These are phyloP conservation scores for Hymenoscyphus infarciens DNA, from an alignment of 2,329 filamentous ascomycete species.

Conservation along the genomic window DNA sequence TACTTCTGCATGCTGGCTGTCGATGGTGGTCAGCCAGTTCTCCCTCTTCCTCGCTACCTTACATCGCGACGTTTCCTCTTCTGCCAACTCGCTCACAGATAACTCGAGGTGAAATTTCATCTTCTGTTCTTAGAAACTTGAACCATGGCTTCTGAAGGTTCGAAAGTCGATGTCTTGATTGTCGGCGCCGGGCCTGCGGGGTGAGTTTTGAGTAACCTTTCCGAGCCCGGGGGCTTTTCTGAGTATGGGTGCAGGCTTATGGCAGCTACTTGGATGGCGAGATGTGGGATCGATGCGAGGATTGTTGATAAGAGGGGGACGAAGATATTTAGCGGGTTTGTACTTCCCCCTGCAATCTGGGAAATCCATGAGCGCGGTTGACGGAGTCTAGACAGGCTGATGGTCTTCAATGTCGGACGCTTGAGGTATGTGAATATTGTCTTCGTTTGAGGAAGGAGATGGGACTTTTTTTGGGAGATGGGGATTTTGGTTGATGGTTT, in stretches of 20 bases:
- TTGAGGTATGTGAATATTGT: slow-evolving; percentile 49
- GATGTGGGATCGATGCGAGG: slow-evolving; percentile 45
- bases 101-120: no score
- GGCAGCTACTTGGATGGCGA: slow-evolving; percentile 48
- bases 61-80: no score
- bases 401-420: slow-evolving; percentile 56
- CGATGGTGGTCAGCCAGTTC: no score
- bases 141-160: neutral
- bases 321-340: slow-evolving; percentile 31
- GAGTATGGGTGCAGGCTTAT: slow-evolving; percentile 37
- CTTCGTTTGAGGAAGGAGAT: slow-evolving; percentile 25
- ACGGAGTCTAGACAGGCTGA: slow-evolving; percentile 55
- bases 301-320: slow-evolving; percentile 45
- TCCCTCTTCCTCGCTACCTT: no score
- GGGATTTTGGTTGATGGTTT: no score
- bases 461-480: no score
- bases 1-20: no score
- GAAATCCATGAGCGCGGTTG: neutral
- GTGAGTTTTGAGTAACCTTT: slow-evolving; percentile 9
- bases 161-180: slow-evolving; percentile 43
- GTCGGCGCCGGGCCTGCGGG: slow-evolving; percentile 49
- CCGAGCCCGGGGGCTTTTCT: neutral
- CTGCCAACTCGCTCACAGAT: no score
- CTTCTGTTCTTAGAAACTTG: no score
- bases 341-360: neutral